Evolutionary conservation across 208 protist species (phyloP).

Genomic region (Acanthamoeba royreba): DNA sequence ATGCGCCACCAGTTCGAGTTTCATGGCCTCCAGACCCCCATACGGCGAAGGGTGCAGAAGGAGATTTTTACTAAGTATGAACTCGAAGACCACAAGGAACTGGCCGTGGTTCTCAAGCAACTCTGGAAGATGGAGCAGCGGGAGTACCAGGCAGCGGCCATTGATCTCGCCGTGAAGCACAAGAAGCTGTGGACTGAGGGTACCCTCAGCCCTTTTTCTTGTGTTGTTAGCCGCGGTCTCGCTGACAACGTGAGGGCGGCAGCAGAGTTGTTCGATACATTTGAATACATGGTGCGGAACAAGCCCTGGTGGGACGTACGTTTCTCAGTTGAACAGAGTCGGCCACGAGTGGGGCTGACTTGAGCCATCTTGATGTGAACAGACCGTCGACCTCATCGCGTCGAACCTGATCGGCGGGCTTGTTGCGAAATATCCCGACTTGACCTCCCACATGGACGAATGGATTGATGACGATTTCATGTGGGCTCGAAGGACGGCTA

Average conservation of each 20-base stretch:
- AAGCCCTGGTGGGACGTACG: constrained; percentile 43
- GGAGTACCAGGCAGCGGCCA: not conserved
- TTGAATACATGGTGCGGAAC: constrained; percentile 6
- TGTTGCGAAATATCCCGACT: not conserved
- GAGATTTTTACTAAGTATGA: not conserved
- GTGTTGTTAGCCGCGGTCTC: not conserved
- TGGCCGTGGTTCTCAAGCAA: not conserved
- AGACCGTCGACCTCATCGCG: not conserved
- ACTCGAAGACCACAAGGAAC: not conserved
- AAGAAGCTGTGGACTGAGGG: not conserved
- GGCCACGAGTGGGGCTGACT: not conserved
- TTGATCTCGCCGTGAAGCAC: not conserved
- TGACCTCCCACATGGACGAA: not conserved
- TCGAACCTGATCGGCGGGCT: not conserved
- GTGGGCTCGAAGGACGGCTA: not conserved
- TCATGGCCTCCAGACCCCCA: not conserved
- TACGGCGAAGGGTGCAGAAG: not conserved
- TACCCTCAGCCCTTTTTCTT: not conserved
- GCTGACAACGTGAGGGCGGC: not conserved
- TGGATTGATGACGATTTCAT: constrained; percentile 31
- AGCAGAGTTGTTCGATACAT: not conserved
- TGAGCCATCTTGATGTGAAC: not conserved
- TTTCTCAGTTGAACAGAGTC: not conserved
- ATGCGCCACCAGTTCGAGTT: not conserved
- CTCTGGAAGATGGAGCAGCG: constrained; percentile 20